phyloP scores from a whole-genome alignment of 202 grass and related monocot genomes.

The Setaria italica region DNA sequence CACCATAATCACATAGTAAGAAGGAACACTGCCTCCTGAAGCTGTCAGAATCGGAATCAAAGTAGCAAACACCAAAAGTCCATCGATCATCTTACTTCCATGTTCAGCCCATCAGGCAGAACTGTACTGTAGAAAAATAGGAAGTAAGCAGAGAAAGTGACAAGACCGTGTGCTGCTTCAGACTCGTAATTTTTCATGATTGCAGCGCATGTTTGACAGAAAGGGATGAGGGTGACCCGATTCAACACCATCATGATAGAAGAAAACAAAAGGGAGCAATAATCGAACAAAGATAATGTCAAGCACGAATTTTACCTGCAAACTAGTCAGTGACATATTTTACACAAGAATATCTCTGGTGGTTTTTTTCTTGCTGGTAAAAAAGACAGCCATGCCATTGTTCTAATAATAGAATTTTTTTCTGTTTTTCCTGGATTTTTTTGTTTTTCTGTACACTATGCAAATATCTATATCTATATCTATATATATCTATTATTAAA shows the following conservation, averaged over 20 bases:
- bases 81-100: slow-evolving; percentile 56
- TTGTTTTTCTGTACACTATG: background rate
- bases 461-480: background rate
- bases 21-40: background rate
- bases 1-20: background rate
- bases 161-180: background rate
- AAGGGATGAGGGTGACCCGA: background rate
- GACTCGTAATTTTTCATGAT: background rate
- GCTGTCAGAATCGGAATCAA: slow-evolving; percentile 40
- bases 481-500: too few species aligned
- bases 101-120: slow-evolving; percentile 44
- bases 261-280: background rate
- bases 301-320: background rate
- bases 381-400: background rate
- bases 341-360: background rate
- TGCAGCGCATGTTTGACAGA: background rate
- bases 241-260: background rate
- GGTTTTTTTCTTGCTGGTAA: background rate
- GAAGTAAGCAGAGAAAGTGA: slow-evolving; percentile 26
- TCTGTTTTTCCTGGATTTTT: background rate
- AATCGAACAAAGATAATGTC: background rate
- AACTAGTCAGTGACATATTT: background rate
- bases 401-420: background rate
- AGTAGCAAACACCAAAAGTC: slow-evolving; percentile 55
- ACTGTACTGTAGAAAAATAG: slow-evolving; percentile 29